These are phyloP conservation scores for Torulaspora quercuum DNA, from an alignment of 805 yeast species.

Conservation along the genomic window DNA sequence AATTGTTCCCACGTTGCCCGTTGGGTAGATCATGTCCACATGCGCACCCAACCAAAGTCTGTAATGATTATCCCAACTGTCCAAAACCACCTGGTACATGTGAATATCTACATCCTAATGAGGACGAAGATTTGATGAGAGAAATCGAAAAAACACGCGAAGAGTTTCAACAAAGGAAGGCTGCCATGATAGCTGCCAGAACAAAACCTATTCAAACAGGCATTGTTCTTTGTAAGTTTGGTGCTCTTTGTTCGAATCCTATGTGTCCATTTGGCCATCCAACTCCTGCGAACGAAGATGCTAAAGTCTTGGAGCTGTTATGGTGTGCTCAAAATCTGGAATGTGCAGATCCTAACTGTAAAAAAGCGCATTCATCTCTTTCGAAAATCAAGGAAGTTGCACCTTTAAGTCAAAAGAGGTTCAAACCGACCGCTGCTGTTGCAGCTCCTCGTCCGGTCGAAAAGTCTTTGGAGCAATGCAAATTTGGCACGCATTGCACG, in stretches of 20 bases:
- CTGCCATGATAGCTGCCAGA: slow-evolving; percentile 36
- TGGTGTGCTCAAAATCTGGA: slow-evolving; percentile 74
- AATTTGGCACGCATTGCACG: slow-evolving; percentile 71
- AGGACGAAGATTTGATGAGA: slow-evolving; percentile 70
- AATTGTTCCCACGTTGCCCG: slow-evolving; percentile 67
- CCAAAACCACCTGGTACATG: slow-evolving; percentile 79
- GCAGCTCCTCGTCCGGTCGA: slow-evolving; percentile 36
- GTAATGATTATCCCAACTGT: slow-evolving; percentile 75
- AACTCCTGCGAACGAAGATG: slow-evolving; percentile 75
- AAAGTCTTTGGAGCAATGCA: slow-evolving; percentile 73
- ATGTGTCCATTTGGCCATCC: slow-evolving; percentile 90
- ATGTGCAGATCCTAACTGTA: slow-evolving; percentile 61
- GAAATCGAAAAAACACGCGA: slow-evolving; percentile 62
- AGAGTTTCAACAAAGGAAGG: slow-evolving; percentile 46
- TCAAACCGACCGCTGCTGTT: slow-evolving; percentile 13
- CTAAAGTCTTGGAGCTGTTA: slow-evolving; percentile 60
- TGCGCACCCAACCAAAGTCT: slow-evolving; percentile 76
- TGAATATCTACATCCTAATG: slow-evolving; percentile 76
- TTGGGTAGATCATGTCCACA: slow-evolving; percentile 61
- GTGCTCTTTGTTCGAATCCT: slow-evolving; percentile 68
- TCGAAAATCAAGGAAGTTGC: slow-evolving; percentile 42
- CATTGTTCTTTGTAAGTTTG: slow-evolving; percentile 70
- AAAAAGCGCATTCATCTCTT: slow-evolving; percentile 81
- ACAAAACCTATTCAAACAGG: slow-evolving; percentile 44
- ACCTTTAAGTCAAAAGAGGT: slow-evolving; percentile 32